Conservation (phyloP, 176 grass and related monocot species). For the Aegilops bicornis region DNA sequence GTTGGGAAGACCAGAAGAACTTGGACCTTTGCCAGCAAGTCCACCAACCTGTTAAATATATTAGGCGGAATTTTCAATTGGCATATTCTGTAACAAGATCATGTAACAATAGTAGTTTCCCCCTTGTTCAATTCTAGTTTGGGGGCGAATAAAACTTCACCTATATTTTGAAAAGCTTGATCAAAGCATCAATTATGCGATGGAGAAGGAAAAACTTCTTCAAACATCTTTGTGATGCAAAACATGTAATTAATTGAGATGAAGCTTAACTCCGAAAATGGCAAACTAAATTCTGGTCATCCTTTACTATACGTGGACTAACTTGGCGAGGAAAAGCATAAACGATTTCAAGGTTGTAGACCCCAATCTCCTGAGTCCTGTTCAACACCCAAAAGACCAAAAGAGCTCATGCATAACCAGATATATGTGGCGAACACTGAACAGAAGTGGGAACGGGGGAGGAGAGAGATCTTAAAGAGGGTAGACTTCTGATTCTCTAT, state of each 20-base stretch:
- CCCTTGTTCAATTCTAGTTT: neutral
- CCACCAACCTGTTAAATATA: slow-evolving; percentile 46
- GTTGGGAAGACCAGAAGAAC: slow-evolving; percentile 43
- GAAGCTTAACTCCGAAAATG: neutral
- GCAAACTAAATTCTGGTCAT: neutral
- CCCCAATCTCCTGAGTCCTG: neutral
- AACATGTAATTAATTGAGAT: neutral
- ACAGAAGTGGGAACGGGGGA: neutral
- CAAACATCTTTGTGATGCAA: neutral
- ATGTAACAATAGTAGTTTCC: neutral
- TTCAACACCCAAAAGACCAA: neutral
- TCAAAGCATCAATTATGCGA: neutral
- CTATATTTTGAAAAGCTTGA: neutral
- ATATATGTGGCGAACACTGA: neutral
- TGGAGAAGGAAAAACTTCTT: neutral
- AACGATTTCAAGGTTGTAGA: neutral
- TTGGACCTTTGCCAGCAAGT: slow-evolving; percentile 41
- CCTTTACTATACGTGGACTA: neutral
- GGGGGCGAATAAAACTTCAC: neutral
- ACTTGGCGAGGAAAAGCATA: neutral
- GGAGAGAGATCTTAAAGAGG: neutral
- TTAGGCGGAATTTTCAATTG: neutral
- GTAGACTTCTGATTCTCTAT: neutral
- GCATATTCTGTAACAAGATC: neutral
- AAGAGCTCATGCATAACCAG: neutral